Percentiles rank a stretch among this genome's conserved stretches.
Conservation (phyloP, 768 basidiomycete species). For the Macrocybe gigantea region DNA sequence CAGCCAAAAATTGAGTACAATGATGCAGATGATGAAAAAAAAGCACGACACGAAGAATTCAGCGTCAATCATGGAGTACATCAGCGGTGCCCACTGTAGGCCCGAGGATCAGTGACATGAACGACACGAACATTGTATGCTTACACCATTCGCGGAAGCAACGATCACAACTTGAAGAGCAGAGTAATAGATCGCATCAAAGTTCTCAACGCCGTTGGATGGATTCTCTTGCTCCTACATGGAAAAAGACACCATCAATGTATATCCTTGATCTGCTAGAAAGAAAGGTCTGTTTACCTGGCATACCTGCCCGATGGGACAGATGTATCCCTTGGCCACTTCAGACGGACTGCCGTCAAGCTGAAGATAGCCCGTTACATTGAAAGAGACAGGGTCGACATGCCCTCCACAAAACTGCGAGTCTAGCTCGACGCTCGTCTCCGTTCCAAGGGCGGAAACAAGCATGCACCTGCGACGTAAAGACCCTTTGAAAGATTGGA, state of each 20-base stretch:
- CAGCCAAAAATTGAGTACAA: conserved; percentile 92
- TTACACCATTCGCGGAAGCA: conserved; percentile 70
- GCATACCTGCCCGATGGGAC: conserved; percentile 83
- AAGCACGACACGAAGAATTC: conserved; percentile 86
- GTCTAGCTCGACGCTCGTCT: conserved; percentile 36
- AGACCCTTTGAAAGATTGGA: conserved; percentile 89
- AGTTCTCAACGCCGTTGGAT: conserved; percentile 58
- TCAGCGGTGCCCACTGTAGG: conserved; percentile 65
- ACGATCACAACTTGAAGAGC: conserved; percentile 82
- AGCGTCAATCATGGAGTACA: conserved; percentile 87
- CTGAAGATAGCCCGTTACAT: conserved; percentile 30
- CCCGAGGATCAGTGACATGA: not conserved
- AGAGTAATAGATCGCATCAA: conserved; percentile 83
- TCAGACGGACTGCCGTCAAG: conserved; percentile 19
- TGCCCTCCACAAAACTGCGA: conserved; percentile 76
- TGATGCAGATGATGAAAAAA: conserved; percentile 79
- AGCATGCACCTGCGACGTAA: conserved; percentile 61
- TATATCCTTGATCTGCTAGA: not conserved
- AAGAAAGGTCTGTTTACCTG: conserved; percentile 34
- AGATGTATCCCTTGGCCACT: conserved; percentile 77
- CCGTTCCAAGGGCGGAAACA: conserved; percentile 43
- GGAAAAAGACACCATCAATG: not conserved
- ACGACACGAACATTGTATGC: conserved; percentile 17
- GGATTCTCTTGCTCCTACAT: conserved; percentile 65
- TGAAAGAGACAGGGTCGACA: conserved; percentile 54